Base-by-base conservation (phyloP, 495 filamentous ascomycete genomes). In the Extremus antarcticus region DNA sequence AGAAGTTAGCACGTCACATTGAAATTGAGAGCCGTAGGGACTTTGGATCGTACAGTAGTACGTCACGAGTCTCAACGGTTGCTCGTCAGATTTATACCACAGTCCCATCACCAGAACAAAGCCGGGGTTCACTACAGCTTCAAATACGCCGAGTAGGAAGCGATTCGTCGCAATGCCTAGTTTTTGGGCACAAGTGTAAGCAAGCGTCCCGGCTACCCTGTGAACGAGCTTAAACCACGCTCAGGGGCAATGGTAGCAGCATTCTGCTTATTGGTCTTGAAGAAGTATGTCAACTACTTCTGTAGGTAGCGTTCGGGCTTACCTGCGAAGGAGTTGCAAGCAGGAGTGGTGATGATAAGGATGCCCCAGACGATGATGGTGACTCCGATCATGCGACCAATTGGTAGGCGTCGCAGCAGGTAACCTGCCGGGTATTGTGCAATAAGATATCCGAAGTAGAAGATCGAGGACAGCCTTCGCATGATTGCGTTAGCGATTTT, bases 41-140 rank as follows among this genome's bases (percentile, higher is more conserved):
- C 13, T 35, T 13, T 35, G 29, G 29, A 35, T 7, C 29, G 29
- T 7, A 35, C 29, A 74, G 56, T 79, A 81, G 55, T 76, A 80
- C 0, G 71, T 66, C 43, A 73, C 76, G 22, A 79, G 61, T 2
- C 78, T 71, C 13, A 53, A 38, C 1, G 55, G 48, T 53, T 82
- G 78, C 53, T 82, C 78, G 11, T 68, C 64, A 0, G 70, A 54
- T 0, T 65, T 73, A 61, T 79, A 83, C 77, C 76, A 81, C 72
- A 79, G 78, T 3, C 73, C 70, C 65, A 78, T 77, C 25, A 80
- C 69, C 1, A 82, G 67, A 0, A 81, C 71, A 53, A 82, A 78
- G 0, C 74, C 77, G 0, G 81, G 81, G 47, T 78, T 79, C 23
- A 65, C 60, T 1, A 57, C 57, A 3, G 64, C 56, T 48, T 68